These are phyloP conservation scores for Annona squamosa DNA, from an alignment of 164 flowering plant genomes.

Conservation along the genomic window DNA sequence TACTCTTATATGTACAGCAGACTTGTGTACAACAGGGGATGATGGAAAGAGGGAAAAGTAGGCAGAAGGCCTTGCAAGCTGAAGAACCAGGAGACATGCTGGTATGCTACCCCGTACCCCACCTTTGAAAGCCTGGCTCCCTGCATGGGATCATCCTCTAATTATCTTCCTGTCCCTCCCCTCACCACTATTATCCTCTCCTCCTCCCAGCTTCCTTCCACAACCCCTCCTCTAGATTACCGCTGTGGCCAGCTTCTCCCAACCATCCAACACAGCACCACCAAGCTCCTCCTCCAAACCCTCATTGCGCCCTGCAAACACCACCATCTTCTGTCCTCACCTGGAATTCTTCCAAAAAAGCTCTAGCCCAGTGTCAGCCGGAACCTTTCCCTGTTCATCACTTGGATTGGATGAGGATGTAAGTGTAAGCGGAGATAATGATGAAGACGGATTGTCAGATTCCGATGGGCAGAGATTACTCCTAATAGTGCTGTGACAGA, in stretches of 20 bases:
- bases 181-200: neutral
- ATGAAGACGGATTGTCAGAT: too few relatives aligned
- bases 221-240: slow-evolving; percentile 2
- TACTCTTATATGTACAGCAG: too few relatives aligned
- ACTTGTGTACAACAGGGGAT: too few relatives aligned
- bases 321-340: neutral
- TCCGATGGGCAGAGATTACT: too few relatives aligned
- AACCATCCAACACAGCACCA: neutral
- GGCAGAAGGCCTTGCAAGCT: too few relatives aligned
- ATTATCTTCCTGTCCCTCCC: neutral
- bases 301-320: neutral
- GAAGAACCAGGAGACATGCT: too few relatives aligned
- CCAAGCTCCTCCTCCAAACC: neutral
- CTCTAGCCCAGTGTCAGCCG: neutral
- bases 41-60: too few relatives aligned
- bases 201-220: neutral
- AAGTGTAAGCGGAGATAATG: too few relatives aligned
- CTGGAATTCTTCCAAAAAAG: neutral
- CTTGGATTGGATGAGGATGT: too few relatives aligned
- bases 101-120: too few relatives aligned
- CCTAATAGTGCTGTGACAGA: too few relatives aligned
- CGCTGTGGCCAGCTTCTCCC: neutral
- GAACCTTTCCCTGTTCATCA: neutral
- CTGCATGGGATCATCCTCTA: neutral
- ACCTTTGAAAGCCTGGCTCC: too few relatives aligned